Percentiles rank a stretch among this genome's conserved stretches.
Evolutionary conservation across 441 rosid species (phyloP).

Genomic region (Lepidium campestre): DNA sequence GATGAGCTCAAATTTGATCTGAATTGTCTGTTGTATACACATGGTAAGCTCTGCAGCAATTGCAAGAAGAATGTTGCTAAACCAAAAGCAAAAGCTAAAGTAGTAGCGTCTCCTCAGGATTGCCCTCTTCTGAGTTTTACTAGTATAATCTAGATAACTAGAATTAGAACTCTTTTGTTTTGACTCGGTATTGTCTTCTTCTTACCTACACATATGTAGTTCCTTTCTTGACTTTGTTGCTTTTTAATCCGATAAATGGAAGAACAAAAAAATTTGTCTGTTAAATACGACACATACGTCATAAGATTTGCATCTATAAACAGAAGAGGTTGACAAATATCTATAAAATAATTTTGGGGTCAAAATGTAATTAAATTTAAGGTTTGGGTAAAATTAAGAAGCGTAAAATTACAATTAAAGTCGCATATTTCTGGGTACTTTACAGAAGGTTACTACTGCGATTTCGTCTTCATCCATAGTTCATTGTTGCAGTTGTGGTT

Average conservation of each 20-base stretch:
- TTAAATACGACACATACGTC: not conserved
- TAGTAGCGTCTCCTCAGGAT: slow-evolving; percentile 13
- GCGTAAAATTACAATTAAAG: not conserved
- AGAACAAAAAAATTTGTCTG: not conserved
- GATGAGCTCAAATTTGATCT: slow-evolving; percentile 73
- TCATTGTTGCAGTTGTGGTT: not conserved
- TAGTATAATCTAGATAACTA: slow-evolving; percentile 3
- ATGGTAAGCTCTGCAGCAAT: slow-evolving; percentile 61
- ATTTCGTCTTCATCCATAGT: not conserved
- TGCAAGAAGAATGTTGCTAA: slow-evolving; percentile 54
- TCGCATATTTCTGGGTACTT: not conserved
- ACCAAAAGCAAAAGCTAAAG: slow-evolving; percentile 33
- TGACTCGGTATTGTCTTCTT: not conserved
- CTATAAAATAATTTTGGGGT: not conserved
- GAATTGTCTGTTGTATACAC: slow-evolving; percentile 65
- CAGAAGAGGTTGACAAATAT: not conserved
- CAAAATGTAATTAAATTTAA: not conserved
- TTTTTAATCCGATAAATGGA: not conserved
- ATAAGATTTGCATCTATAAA: not conserved
- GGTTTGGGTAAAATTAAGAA: not conserved
- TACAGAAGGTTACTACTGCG: not conserved
- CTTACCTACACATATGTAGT: not conserved
- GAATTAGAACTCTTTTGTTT: not conserved
- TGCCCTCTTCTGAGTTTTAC: slow-evolving; percentile 42
- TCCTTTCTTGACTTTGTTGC: not conserved